Conservation (phyloP, 202 grass and related monocot species). For the Tripidium arundinaceum region DNA sequence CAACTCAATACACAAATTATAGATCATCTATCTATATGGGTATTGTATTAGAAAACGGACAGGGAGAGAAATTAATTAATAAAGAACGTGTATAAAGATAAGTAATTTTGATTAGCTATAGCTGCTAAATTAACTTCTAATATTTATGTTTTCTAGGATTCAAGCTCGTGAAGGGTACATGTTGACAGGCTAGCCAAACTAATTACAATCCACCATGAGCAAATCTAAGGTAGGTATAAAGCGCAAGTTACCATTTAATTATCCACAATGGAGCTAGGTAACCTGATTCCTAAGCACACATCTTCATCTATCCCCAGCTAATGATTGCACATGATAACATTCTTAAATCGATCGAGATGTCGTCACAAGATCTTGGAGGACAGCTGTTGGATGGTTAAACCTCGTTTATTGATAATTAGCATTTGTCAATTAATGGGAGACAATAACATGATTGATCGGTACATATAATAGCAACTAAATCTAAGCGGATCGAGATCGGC, state of each 20-base stretch:
- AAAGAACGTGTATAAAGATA: too few relatives aligned
- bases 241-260: background rate
- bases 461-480: background rate
- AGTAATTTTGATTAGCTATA: too few relatives aligned
- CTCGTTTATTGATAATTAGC: background rate
- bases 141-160: background rate
- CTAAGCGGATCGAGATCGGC: background rate
- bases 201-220: background rate
- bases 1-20: too few relatives aligned
- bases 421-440: conserved; percentile 26
- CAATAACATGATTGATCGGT: conserved; percentile 17
- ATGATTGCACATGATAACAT: background rate
- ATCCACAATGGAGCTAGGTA: background rate
- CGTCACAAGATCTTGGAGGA: conserved; percentile 18
- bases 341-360: background rate
- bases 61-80: too few relatives aligned
- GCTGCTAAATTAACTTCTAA: background rate
- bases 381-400: background rate
- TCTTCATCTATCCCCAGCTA: background rate
- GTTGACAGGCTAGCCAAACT: background rate
- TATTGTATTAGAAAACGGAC: too few relatives aligned
- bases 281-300: background rate
- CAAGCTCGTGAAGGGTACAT: too few relatives aligned
- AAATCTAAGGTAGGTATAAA: conserved; percentile 21
- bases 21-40: too few relatives aligned